Evolutionary conservation across 2,329 filamentous ascomycete genomes (phyloP).

Genomic region (Ceratocystis cubensis): DNA sequence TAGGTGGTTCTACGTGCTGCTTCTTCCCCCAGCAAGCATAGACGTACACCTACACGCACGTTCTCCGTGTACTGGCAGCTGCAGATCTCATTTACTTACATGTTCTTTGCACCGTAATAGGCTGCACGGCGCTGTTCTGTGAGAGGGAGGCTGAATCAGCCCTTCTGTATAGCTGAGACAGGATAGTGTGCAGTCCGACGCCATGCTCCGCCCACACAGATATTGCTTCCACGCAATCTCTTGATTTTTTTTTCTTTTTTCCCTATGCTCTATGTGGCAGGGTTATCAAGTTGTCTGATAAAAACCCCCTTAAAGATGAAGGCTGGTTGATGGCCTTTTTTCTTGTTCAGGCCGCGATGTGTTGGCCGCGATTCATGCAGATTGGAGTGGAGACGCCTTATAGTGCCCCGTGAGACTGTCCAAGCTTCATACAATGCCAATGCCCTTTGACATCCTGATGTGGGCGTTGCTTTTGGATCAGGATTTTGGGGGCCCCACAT

Average conservation of each 20-base stretch:
- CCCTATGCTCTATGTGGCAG: not conserved
- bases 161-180: not conserved
- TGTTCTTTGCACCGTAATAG: not conserved
- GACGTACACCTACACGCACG: not conserved
- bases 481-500: not conserved
- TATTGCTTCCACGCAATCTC: not conserved
- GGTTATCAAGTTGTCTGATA: not conserved
- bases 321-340: not conserved
- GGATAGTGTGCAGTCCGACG: not conserved
- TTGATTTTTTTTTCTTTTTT: not conserved
- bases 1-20: not conserved
- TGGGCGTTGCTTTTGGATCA: not conserved
- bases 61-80: not conserved
- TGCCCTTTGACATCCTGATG: not conserved
- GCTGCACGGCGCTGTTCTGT: not conserved
- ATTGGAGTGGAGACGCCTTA: not conserved
- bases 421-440: constrained; percentile 2
- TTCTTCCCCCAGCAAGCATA: not conserved
- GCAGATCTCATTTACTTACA: not conserved
- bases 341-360: constrained; percentile 1
- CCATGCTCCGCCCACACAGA: not conserved
- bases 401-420: constrained; percentile 2
- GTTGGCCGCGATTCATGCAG: constrained; percentile 1
- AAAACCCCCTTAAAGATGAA: not conserved
- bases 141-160: not conserved